Evolutionary conservation across 768 basidiomycete species (phyloP), one percentile per base, ranked within the genome.

Genomic region (Tricholoma bakamatsutake): DNA sequence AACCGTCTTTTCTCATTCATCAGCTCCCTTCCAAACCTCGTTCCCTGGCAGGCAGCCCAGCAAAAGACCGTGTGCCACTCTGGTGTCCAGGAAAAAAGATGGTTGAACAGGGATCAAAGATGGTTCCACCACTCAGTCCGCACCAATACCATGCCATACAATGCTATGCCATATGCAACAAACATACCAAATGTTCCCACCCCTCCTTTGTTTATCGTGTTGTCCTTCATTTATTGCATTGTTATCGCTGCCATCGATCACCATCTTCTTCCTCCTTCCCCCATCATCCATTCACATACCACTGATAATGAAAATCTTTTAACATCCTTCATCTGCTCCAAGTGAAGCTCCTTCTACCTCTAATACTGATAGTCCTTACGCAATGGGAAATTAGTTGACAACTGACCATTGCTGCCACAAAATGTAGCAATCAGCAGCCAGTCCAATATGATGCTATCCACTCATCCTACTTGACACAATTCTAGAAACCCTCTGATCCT

Each of bases 391-490:
- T 57, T 49, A 33, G 56, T 52, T 51, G 54, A 39, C 40, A 50
- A 53, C 40, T 39, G 33, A 50, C 56, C 33, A 28, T 55, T 50
- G 5, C 56, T 49, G 54, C 34, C 24, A 33, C 35, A 10, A 55
- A 57, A 45, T 35, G 56, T 55, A 57, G 42, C 21, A 66, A 63
- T 35, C 65, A 71, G 39, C 66, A 71, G 28, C 66, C 69, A 13
- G 70, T 73, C 18, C 70, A 71, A 55, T 75, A 76, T 57, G 73
- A 75, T 55, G 62, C 66, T n/a, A 62, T 60, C 10, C 67, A 66
- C 30, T 68, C 69, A 1, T 58, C 64, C 15, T 66, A n/a, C n/a
- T n/a, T n/a, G n/a, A n/a, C n/a, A n/a, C n/a, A n/a, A n/a, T n/a
- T n/a, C n/a, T n/a, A n/a, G n/a, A n/a, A n/a, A n/a, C n/a, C n/a